Percentiles rank a stretch among this genome's conserved stretches.
Conservation (phyloP, 495 filamentous ascomycete species). For the Penicillium antarcticum region DNA sequence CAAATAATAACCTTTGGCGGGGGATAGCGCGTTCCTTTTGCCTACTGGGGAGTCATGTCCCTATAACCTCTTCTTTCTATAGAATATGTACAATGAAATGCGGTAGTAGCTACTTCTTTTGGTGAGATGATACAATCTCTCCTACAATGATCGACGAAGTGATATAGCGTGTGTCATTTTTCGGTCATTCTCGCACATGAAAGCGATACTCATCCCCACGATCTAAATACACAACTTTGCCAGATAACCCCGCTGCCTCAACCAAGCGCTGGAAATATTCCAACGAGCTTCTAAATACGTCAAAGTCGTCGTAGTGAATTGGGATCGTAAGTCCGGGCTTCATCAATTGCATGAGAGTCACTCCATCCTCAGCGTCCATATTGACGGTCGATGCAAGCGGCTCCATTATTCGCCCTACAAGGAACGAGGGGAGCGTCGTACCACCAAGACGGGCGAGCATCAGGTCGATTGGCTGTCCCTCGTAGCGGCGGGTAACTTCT, state of each 20-base stretch:
- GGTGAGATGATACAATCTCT: too few species aligned
- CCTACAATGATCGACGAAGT: too few species aligned
- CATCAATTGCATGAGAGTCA: conserved; percentile 57
- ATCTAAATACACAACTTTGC: conserved; percentile 61
- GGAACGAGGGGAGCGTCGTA: conserved; percentile 59
- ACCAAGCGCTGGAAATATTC: conserved; percentile 59
- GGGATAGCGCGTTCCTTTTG: too few species aligned
- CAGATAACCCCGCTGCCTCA: conserved; percentile 43
- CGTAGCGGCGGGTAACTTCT: conserved; percentile 54
- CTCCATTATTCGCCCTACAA: conserved; percentile 30
- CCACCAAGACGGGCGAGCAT: conserved; percentile 68
- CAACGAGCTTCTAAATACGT: conserved; percentile 56
- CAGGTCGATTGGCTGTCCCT: conserved; percentile 54
- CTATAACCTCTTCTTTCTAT: too few species aligned
- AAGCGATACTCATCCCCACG: conserved; percentile 58
- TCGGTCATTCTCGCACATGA: conserved; percentile 27
- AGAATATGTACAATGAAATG: too few species aligned
- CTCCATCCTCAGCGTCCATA: conserved; percentile 66
- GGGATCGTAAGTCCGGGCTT: conserved; percentile 65
- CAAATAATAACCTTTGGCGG: too few species aligned
- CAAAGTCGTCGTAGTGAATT: conserved; percentile 69
- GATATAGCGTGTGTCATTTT: background rate
- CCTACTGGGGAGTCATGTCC: too few species aligned
- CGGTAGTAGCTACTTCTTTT: too few species aligned
- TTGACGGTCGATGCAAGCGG: conserved; percentile 60